These are phyloP conservation scores for Wickerhamomyces kurtzmanii DNA, from an alignment of 805 yeast genomes.

Conservation along the genomic window DNA sequence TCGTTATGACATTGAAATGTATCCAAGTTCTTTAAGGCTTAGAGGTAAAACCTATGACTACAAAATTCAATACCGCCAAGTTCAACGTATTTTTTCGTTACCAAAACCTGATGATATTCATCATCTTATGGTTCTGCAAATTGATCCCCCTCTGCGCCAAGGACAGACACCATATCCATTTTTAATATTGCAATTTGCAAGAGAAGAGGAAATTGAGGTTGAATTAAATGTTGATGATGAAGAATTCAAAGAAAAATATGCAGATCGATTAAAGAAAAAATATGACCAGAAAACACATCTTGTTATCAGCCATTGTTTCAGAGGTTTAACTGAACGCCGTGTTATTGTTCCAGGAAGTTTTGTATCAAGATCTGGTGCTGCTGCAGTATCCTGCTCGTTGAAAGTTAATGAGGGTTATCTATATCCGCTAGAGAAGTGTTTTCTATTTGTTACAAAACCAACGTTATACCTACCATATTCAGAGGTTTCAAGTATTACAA, in stretches of 20 bases:
- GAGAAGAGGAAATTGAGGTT: conserved; percentile 86
- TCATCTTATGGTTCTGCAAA: conserved; percentile 78
- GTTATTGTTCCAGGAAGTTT: conserved; percentile 79
- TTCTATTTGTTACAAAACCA: conserved; percentile 88
- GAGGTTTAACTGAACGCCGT: conserved; percentile 83
- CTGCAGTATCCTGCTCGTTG: conserved; percentile 85
- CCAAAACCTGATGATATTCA: conserved; percentile 94
- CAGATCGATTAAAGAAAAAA: conserved; percentile 58
- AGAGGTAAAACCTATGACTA: conserved; percentile 98
- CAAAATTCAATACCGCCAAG: conserved; percentile 82
- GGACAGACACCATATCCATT: conserved; percentile 97
- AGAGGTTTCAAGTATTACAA: conserved; percentile 67
- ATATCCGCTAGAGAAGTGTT: conserved; percentile 86
- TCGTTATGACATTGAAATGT: conserved; percentile 94
- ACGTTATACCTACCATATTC: conserved; percentile 83
- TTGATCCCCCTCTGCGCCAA: conserved; percentile 95
- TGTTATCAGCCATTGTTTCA: conserved; percentile 80
- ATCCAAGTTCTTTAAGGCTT: conserved; percentile 73
- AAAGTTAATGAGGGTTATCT: conserved; percentile 94
- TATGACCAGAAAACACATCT: conserved; percentile 81
- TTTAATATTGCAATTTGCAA: conserved; percentile 78
- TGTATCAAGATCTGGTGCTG: conserved; percentile 64
- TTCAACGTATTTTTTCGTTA: conserved; percentile 82
- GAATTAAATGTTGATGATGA: conserved; percentile 79
- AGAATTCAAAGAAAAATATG: conserved; percentile 68